phyloP scores from a whole-genome alignment of 2,329 filamentous ascomycete genomes.

The Botrytis sinoallii region DNA sequence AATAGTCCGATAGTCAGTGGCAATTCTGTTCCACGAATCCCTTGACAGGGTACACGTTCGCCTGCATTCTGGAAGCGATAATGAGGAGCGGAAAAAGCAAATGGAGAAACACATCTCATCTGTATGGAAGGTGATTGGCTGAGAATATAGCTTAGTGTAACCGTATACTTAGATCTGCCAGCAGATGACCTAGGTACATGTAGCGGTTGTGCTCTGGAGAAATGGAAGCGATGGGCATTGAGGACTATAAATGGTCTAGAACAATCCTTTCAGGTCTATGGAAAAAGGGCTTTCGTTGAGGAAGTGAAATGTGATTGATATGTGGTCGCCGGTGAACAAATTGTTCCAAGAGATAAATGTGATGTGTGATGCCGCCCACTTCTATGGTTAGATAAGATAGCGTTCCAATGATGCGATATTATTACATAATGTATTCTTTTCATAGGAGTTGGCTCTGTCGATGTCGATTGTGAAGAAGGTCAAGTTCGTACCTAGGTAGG shows the following conservation, averaged over 20 bases:
- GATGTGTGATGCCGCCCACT: not conserved
- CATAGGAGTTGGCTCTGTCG: not conserved
- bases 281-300: not conserved
- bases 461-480: not conserved
- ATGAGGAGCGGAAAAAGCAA: not conserved
- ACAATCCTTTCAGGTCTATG: not conserved
- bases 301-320: not conserved
- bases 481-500: too few species aligned
- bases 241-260: slow-evolving; percentile 4
- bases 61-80: slow-evolving; percentile 11
- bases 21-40: slow-evolving; percentile 7
- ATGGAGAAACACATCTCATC: not conserved
- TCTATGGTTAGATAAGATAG: not conserved
- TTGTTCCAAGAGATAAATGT: not conserved
- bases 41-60: not conserved
- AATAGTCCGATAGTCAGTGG: not conserved
- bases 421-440: not conserved
- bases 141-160: not conserved
- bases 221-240: not conserved
- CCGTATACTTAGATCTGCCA: slow-evolving; percentile 6
- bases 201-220: not conserved
- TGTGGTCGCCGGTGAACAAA: not conserved
- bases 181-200: slow-evolving; percentile 2
- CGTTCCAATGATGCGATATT: not conserved
- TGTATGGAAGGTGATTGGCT: not conserved